Evolutionary conservation across 2,329 filamentous ascomycete genomes (phyloP), one percentile per base, ranked within the genome.

Genomic region (Fusarium xylarioides): DNA sequence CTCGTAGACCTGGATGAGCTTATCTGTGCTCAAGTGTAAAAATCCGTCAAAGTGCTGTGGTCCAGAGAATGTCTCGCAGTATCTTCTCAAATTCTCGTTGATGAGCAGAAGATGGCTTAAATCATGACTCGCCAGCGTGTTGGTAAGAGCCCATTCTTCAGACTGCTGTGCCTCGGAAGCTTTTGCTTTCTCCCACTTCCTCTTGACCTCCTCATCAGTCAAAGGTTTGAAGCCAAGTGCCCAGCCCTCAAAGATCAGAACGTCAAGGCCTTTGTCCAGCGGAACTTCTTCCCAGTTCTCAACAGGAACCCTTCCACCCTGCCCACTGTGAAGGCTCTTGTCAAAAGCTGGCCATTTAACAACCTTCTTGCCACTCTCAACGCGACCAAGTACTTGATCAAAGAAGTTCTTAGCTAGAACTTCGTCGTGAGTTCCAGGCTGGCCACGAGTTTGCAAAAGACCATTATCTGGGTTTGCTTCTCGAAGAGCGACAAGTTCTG

Each of bases 191-290:
- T 76, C 56, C 76, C 75, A 77, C 46, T 76, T 76, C 1, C 57
- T n/a, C 2, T 55, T 61, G 12, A 75, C 49, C 4, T 68, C 66
- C 6, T 71, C 60, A 12, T 61, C 28, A 1, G 56, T 65, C 14
- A 77, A 50, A 7, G 71, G 69, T 15, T 72, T 64, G 37, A 76
- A 77, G 3, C 74, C 76, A 5, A 78, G 72, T 26, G 72, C 75
- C 75, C 75, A 77, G 18, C 76, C 75, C 35, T 78, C 76, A 10
- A 78, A 78, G 2, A 78, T 75, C 4, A 78, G 59, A 7, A 78
- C 75, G 14, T 78, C 72, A 0, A 78, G 63, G 12, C 58, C 50
- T 30, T 68, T 11, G 1, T 21, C 50, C 9, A 68, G 46, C 3
- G 62, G 26, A 4, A 78, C 68, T 26, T 73, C 28, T 15, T 73